Evolutionary conservation across 2,329 filamentous ascomycete genomes (phyloP), one percentile per base, ranked within the genome.

Genomic region (Diaporthe velutina): DNA sequence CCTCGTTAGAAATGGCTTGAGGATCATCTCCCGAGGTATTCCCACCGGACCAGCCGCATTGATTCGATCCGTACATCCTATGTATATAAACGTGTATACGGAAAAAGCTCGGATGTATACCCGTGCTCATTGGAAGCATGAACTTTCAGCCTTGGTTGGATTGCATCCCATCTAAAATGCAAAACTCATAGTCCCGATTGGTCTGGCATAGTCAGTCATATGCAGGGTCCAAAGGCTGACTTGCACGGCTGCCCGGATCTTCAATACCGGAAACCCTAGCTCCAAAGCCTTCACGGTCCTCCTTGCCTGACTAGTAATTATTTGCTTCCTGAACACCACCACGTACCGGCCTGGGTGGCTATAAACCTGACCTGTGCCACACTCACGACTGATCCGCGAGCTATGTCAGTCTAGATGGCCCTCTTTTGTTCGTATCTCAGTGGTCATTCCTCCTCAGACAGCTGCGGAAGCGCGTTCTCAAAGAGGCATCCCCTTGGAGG

Each of bases 251-350:
- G 28, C 19, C 40, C 60, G 60, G 60, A 48, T 30, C 28, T 48
- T 40, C 38, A 17, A 64, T 45, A 48, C 60, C 40, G 60, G 40
- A 64, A 64, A 64, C 60, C 33, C 28, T 64, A 48, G 28, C 28
- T 48, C 17, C 40, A 64, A 22, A 30, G 60, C 40, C n/a, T 42
- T 30, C 8, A 64, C 25, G 40, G 25, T 48, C 40, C 25, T 64
- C 38, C 30, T 28, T 64, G 60, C 40, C 57, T 61, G 57, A 38
- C 57, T 40, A 42, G 22, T 10, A 40, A 5, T 7, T 7, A 17
- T 8, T 48, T 5, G 0, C 48, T 52, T n/a, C n/a, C 17, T 38
- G 22, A 30, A 42, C 58, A 13, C 38, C 40, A 64, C 40, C 40
- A 8, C 38, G 17, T 33, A 22, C n/a, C n/a, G 17, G 60, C 25